Evolutionary conservation across 176 grass and related monocot genomes (phyloP).

Genomic region (Pontederia paniculata): DNA sequence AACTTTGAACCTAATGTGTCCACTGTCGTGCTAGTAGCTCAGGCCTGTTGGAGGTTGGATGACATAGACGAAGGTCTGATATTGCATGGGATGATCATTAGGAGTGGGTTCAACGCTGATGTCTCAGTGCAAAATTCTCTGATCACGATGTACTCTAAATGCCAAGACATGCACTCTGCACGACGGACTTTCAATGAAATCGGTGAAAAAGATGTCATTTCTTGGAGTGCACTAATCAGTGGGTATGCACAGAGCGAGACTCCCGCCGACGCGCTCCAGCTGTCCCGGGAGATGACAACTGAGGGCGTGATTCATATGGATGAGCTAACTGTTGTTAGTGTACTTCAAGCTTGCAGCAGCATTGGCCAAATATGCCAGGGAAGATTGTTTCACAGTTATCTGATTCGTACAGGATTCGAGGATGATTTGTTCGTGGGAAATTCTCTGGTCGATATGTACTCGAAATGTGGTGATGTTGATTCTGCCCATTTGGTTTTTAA

Average conservation of each 20-base stretch:
- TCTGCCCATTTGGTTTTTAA: slow-evolving; percentile 19
- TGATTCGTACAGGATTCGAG: slow-evolving; percentile 18
- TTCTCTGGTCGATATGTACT: slow-evolving; percentile 28
- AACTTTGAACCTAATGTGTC: slow-evolving; percentile 24
- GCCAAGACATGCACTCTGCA: slow-evolving; percentile 4
- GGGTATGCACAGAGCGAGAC: slow-evolving; percentile 11
- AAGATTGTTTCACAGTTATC: slow-evolving; percentile 15
- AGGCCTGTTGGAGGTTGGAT: slow-evolving; percentile 20
- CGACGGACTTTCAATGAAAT: slow-evolving; percentile 26
- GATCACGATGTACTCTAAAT: slow-evolving; percentile 21
- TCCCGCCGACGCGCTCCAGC: neutral
- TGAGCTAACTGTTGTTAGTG: slow-evolving; percentile 14
- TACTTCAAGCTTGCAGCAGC: slow-evolving; percentile 26
- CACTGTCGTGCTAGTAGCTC: slow-evolving; percentile 17
- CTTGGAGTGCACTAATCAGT: slow-evolving; percentile 31
- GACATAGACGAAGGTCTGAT: slow-evolving; percentile 17
- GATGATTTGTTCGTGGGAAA: slow-evolving; percentile 20
- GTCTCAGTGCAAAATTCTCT: slow-evolving; percentile 19
- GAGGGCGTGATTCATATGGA: slow-evolving; percentile 13
- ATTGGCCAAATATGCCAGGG: slow-evolving; percentile 6
- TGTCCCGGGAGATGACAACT: slow-evolving; percentile 19
- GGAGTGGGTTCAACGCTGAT: slow-evolving; percentile 13
- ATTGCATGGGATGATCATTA: slow-evolving; percentile 19
- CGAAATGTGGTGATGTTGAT: slow-evolving; percentile 14
- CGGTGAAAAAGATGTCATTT: slow-evolving; percentile 21